Evolutionary conservation across 495 filamentous ascomycete species (phyloP), one percentile per base, ranked within the genome.

Genomic region (Poronia punctata): DNA sequence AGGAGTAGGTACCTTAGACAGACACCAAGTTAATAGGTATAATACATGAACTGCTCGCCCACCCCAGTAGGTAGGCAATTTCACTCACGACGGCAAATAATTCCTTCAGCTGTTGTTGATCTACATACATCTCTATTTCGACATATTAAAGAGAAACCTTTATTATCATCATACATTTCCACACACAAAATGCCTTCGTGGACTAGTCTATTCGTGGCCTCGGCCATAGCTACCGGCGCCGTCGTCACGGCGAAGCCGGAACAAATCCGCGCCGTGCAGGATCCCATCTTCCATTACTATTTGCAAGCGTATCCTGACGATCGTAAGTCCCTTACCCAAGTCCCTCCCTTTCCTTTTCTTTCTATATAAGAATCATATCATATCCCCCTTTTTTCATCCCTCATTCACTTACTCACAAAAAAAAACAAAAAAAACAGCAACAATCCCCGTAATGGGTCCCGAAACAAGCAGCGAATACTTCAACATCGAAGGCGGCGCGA

Each of bases 261-360:
- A 45, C 59, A 67, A 47, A 65, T 70, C 34, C 66, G 68, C 16
- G 64, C 53, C 34, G 64, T 68, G 21, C 46, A 53, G 39, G 43
- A 45, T 8, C 68, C 66, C 3, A 61, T 68, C 24, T 72, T 64
- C 42, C 68, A 72, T 46, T 61, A 62, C 25, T 69, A 68, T 38
- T 48, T 70, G 1, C 68, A 70, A 41, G 48, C 59, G 4, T 60
- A 62, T 21, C 58, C 62, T 10, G 53, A 63, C 27, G 57, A 63
- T 25, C 43, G 54, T 57, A 43, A 11, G 58, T 53, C 32, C 25
- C 9, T 4, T 16, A 16, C 20, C n/a, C n/a, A n/a, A n/a, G n/a
- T 32, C 2, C 12, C 6, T 20, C 4, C 12, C 1, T 28, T 38
- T 33, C 16, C 18, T 21, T 25, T 15, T 34, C 7, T 18, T 8